Base-by-base conservation (phyloP, 495 filamentous ascomycete species). In the Lepraria neglecta region DNA sequence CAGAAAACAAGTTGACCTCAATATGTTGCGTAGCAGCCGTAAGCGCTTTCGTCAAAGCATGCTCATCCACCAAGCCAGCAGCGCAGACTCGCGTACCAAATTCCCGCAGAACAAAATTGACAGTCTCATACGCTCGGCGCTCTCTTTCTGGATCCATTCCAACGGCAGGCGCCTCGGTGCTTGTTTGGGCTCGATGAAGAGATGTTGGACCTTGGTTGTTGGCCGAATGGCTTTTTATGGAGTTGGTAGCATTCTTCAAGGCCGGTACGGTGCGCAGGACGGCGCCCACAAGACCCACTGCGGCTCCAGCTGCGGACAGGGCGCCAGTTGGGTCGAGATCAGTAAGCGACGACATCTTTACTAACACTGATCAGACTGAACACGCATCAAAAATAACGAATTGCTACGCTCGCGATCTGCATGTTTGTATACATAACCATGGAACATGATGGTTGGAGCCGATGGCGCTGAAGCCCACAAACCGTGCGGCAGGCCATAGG, bases 51-150 rank as follows among this genome's bases (percentile, higher is more conserved):
- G 59, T 61, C 27, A 61, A 28, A 15, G 59, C 59, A 46, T 47
- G 59, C 38, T 61, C 59, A 44, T 61, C 51, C 4, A 61, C 59
- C 35, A 61, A 30, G 56, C 56, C 59, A 24, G 59, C 59, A 24
- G 51, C 59, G 40, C 48, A 61, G 3, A 61, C n/a, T 6, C 59
- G 59, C 3, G 40, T 47, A n/a, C 59, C 59, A 44, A 61, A 56
- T 24, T 61, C 59, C 27, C 59, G 15, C 17, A 61, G 59, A 19
- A 61, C 59, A 56, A 40, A 61, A 45, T 61, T 61, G 35, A 61
- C 59, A 33, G 59, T 61, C 51, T 61, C 59, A 35, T 61, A 61
- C 17, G 59, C 59, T 45, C 59, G 33, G 28, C 59, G 48, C 46
- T 61, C 59, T 17, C 59, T 28, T 56, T 61, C 59, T 38, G 59